phyloP scores from a whole-genome alignment of 139 green algal genomes.

The Chlorella sp. region DNA sequence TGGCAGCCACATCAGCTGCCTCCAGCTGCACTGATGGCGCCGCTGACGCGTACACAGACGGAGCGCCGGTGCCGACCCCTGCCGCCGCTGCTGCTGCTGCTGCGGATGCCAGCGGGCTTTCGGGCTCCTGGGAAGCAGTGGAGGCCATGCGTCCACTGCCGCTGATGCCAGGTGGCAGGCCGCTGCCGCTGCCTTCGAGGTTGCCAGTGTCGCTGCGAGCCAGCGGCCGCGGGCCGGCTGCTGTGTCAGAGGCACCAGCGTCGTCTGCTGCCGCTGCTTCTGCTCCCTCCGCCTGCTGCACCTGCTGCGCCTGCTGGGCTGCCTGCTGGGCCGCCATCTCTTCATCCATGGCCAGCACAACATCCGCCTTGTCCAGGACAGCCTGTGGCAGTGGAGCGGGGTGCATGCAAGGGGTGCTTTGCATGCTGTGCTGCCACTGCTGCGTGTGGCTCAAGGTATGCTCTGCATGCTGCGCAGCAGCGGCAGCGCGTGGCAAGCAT shows the following conservation, averaged over 20 bases:
- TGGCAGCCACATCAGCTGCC: constrained; percentile 13
- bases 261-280: neutral
- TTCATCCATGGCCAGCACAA: constrained; percentile 33
- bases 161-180: neutral
- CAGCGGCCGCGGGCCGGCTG: neutral
- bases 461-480: too few relatives aligned
- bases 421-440: too few relatives aligned
- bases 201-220: neutral
- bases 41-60: constrained; percentile 14
- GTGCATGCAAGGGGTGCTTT: too few relatives aligned
- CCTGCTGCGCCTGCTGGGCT: constrained; percentile 6
- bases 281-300: neutral
- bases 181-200: neutral
- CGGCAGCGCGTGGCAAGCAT: too few relatives aligned
- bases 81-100: neutral
- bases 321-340: constrained; percentile 13
- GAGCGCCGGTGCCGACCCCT: neutral
- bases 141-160: neutral
- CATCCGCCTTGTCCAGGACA: constrained; percentile 64
- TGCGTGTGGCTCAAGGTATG: too few relatives aligned
- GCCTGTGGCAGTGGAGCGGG: constrained; percentile 13
- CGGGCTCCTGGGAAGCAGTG: neutral
- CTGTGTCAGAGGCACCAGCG: neutral
- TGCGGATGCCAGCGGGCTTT: constrained; percentile 8
- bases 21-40: constrained; percentile 12